Evolutionary conservation across 352 stramenopile genomes (phyloP), one percentile per base, ranked within the genome.

Genomic region (Aphanomyces cochlioides): DNA sequence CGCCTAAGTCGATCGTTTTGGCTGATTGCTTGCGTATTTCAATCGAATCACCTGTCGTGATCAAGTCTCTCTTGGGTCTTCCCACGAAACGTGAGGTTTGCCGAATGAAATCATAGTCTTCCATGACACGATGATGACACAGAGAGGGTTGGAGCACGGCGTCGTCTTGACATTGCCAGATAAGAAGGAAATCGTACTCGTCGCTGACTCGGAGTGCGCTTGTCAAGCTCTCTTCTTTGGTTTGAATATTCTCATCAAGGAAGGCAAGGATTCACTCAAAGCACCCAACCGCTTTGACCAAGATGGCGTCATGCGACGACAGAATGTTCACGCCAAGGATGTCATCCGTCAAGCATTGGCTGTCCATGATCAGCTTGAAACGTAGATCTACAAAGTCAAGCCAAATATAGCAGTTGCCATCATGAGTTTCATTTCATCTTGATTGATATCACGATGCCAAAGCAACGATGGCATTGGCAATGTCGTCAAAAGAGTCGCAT

Each of bases 161-260:
- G 68, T 36, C 43, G 59, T 34, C 12, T 45, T 39, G 40, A 50
- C 56, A 40, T 7, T 15, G 45, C 59, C 5, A 7, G 59, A 67
- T 12, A 68, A 47, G 2, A 65, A 56, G 5, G 83, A 89, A 59
- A 70, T 91, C 40, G 81, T 89, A 15, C 72, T 91, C 21, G 76
- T 89, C 21, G 88, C 80, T 40, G 83, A 91, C 57, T 82, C 79
- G n/a, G 60, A 77, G 36, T 82, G 77, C 48, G 83, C 89, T 64
- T 83, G 81, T 66, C 73, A 88, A 21, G 81, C 83, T 19, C 73
- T 91, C 37, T 71, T 75, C 58, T 85, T 84, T 72, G 81, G 80
- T 5, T 64, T 91, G 47, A 73, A 73, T 19, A 78, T 81, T 48
- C 60, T 91, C 38, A 69, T 88, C 66, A 66, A 56, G 0, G 83